Percentiles rank a stretch among this genome's conserved stretches.
phyloP scores from a whole-genome alignment of 2,329 filamentous ascomycete genomes.

The Amauroascus niger region DNA sequence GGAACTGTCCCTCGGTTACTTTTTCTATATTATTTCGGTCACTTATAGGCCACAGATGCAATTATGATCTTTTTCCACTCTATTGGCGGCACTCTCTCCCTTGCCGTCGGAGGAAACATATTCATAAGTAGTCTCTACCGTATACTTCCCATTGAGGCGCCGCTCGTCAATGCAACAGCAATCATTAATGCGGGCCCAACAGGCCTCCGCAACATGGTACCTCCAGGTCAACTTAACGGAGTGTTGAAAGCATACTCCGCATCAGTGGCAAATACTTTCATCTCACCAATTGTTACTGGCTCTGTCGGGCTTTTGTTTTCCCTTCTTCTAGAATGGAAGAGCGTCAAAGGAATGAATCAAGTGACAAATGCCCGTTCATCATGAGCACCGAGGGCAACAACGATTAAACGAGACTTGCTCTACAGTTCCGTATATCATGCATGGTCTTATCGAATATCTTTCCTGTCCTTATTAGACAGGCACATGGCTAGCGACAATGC shows the following conservation, averaged over 20 bases:
- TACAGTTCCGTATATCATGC: background rate
- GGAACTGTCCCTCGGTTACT: background rate
- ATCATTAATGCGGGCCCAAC: constrained; percentile 41
- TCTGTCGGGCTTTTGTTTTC: constrained; percentile 47
- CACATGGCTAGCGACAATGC: background rate
- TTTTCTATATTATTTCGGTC: background rate
- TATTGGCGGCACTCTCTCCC: constrained; percentile 20
- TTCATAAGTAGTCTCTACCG: constrained; percentile 15
- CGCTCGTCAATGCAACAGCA: constrained; percentile 34
- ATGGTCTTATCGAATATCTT: background rate
- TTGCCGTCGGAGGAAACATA: constrained; percentile 19
- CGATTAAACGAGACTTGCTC: background rate
- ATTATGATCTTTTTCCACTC: constrained; percentile 20
- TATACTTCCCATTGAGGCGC: constrained; percentile 17
- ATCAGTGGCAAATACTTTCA: constrained; percentile 50
- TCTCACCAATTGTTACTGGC: constrained; percentile 48
- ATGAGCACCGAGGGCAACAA: background rate
- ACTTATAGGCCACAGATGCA: constrained; percentile 6
- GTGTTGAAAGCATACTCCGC: constrained; percentile 57
- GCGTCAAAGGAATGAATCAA: background rate
- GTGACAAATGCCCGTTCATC: background rate
- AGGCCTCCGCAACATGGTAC: constrained; percentile 47
- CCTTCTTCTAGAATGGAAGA: constrained; percentile 49
- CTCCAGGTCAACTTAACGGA: constrained; percentile 39
- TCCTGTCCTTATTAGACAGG: background rate